A percentile compares a stretch with the other conserved stretches of the same genome.
Conservation (phyloP, 2,329 filamentous ascomycete species). For the Trichophyton equinum region DNA sequence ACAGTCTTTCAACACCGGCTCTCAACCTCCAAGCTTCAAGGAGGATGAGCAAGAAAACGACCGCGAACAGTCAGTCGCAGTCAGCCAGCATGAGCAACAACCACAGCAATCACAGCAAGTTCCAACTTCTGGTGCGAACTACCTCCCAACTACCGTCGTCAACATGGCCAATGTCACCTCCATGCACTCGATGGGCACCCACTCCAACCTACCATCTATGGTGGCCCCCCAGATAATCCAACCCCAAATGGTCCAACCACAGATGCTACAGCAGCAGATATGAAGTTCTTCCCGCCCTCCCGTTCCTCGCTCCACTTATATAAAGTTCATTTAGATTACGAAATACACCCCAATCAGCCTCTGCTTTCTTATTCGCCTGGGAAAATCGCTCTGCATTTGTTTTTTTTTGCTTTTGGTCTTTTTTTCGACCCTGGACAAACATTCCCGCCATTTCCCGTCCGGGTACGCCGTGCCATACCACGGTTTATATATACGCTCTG, state of each 20-base stretch:
- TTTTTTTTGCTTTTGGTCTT: neutral
- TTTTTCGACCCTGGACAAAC: neutral
- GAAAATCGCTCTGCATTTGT: neutral
- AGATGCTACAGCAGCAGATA: slow-evolving; percentile 19
- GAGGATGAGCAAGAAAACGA: slow-evolving; percentile 84
- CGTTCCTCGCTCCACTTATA: neutral
- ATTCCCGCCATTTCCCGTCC: neutral
- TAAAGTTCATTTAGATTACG: slow-evolving; percentile 2
- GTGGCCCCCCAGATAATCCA: slow-evolving; percentile 31
- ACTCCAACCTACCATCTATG: slow-evolving; percentile 30
- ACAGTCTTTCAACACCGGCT: slow-evolving; percentile 41
- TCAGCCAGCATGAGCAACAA: neutral
- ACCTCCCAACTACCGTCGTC: slow-evolving; percentile 21
- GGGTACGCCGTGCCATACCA: neutral
- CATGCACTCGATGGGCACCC: slow-evolving; percentile 27
- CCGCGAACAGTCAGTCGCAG: slow-evolving; percentile 42
- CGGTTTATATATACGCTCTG: neutral
- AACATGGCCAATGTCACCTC: slow-evolving; percentile 26
- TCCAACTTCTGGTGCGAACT: slow-evolving; percentile 9
- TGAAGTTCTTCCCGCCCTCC: slow-evolving; percentile 15
- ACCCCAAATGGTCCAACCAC: slow-evolving; percentile 31
- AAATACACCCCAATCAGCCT: neutral
- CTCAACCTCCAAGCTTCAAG: slow-evolving; percentile 26
- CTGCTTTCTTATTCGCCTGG: neutral
- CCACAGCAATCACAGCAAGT: slow-evolving; percentile 5